Conservation (phyloP, 225 moss, liverwort and hornwort genomes). For the Sphagnum contortum region DNA sequence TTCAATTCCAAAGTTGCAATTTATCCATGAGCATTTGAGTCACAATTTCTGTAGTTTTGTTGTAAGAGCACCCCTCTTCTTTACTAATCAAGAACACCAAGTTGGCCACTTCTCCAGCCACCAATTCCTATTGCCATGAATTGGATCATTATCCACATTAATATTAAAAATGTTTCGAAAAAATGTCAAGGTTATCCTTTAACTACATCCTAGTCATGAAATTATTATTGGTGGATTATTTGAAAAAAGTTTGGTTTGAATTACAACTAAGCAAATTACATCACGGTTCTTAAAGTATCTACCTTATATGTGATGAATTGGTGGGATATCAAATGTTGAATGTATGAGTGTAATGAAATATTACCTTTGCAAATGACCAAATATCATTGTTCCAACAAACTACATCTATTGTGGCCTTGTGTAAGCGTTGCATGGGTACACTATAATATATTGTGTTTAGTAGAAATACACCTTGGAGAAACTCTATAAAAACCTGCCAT, state of each 20-base stretch:
- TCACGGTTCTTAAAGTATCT: no score
- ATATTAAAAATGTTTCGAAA: no score
- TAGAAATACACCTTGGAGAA: slow-evolving; percentile 1
- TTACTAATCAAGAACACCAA: slow-evolving; percentile 6
- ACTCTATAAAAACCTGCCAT: slow-evolving; percentile 11
- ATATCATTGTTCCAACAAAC: slow-evolving; percentile 15
- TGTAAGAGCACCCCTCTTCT: slow-evolving; percentile 2
- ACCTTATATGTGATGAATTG: no score
- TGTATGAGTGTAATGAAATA: neutral
- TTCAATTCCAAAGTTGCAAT: slow-evolving; percentile 10
- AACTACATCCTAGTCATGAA: no score
- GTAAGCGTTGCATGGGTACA: slow-evolving; percentile 11
- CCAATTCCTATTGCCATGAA: slow-evolving; percentile 3
- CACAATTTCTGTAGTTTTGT: slow-evolving; percentile 12
- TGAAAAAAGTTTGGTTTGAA: no score
- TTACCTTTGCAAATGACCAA: slow-evolving; percentile 10
- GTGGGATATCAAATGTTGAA: neutral
- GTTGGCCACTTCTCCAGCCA: slow-evolving; percentile 9
- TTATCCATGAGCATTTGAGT: slow-evolving; percentile 9
- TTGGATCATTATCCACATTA: neutral
- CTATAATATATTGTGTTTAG: slow-evolving; percentile 2
- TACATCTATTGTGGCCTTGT: slow-evolving; percentile 8
- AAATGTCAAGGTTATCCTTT: no score
- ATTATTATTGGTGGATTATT: no score
- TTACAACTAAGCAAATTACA: no score